These are phyloP conservation scores for Papiliotrema flavescens DNA, from an alignment of 1,284 basidiomycete species.

Conservation along the genomic window DNA sequence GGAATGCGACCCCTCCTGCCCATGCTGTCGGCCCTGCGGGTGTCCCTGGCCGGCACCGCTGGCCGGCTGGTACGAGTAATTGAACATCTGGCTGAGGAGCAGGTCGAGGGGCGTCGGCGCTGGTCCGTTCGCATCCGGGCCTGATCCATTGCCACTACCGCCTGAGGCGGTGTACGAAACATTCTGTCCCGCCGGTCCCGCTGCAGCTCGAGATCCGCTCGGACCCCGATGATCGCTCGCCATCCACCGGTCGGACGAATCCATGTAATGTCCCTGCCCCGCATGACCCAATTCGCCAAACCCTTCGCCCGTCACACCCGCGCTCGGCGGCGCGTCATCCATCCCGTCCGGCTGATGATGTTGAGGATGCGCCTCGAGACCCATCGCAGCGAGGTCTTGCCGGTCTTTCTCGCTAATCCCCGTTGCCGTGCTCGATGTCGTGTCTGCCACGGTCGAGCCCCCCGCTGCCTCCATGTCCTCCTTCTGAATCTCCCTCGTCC, in stretches of 20 bases:
- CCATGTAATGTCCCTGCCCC: slow-evolving; percentile 27
- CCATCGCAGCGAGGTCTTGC: too few relatives aligned
- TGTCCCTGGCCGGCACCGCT: neutral
- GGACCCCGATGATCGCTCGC: slow-evolving; percentile 13
- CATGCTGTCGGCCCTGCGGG: neutral
- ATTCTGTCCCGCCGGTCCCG: neutral
- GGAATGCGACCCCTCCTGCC: neutral
- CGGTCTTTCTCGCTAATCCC: too few relatives aligned
- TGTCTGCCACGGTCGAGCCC: neutral
- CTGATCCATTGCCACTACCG: neutral
- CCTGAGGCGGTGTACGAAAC: neutral
- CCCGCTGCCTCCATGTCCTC: neutral
- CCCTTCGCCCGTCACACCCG: too few relatives aligned
- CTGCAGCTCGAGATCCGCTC: too few relatives aligned
- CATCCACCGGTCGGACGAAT: slow-evolving; percentile 40
- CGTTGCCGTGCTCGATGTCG: neutral
- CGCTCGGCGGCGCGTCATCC: neutral
- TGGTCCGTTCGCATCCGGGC: neutral
- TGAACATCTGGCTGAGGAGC: slow-evolving; percentile 8
- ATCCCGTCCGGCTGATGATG: too few relatives aligned
- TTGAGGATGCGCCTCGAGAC: too few relatives aligned
- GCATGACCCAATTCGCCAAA: neutral
- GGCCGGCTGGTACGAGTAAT: slow-evolving; percentile 1
- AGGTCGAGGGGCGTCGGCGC: slow-evolving; percentile 3
- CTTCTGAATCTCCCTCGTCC: slow-evolving; percentile 14